Percentiles rank a stretch among this genome's conserved stretches.
phyloP scores from a whole-genome alignment of 768 basidiomycete genomes.

The Suillus spraguei region DNA sequence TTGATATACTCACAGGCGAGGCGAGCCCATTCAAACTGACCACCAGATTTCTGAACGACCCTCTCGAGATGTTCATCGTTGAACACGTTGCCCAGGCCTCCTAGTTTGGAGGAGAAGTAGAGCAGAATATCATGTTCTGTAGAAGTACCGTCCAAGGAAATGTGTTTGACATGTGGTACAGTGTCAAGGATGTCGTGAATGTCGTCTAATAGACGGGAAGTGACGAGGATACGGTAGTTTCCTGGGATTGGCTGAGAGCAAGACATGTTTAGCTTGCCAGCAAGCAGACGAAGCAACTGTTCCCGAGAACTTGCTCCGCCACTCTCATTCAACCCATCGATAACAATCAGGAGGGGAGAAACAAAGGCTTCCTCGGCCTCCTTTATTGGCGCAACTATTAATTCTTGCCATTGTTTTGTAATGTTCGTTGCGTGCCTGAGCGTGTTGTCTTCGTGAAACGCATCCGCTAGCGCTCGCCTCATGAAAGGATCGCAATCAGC shows the following conservation, averaged over 20 bases:
- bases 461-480: not conserved
- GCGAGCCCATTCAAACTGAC: constrained; percentile 13
- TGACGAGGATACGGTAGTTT: constrained; percentile 20
- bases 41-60: constrained; percentile 6
- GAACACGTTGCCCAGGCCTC: not conserved
- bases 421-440: not conserved
- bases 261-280: not conserved
- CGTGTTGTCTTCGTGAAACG: not conserved
- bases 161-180: not conserved
- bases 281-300: constrained; percentile 18
- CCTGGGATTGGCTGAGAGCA: constrained; percentile 3
- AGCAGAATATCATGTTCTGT: constrained; percentile 10
- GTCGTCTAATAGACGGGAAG: constrained; percentile 13
- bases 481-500: constrained; percentile 4
- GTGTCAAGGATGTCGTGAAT: constrained; percentile 14
- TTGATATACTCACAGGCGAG: constrained; percentile 19
- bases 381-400: constrained; percentile 19
- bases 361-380: constrained; percentile 5
- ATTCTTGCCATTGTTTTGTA: constrained; percentile 17
- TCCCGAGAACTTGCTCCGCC: constrained; percentile 9
- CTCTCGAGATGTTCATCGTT: not conserved
- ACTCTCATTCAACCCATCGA: constrained; percentile 28
- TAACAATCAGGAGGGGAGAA: constrained; percentile 26
- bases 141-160: constrained; percentile 9
- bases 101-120: constrained; percentile 1